phyloP scores from a whole-genome alignment of 2,329 filamentous ascomycete genomes.

The Ceratocystis smalleyi region DNA sequence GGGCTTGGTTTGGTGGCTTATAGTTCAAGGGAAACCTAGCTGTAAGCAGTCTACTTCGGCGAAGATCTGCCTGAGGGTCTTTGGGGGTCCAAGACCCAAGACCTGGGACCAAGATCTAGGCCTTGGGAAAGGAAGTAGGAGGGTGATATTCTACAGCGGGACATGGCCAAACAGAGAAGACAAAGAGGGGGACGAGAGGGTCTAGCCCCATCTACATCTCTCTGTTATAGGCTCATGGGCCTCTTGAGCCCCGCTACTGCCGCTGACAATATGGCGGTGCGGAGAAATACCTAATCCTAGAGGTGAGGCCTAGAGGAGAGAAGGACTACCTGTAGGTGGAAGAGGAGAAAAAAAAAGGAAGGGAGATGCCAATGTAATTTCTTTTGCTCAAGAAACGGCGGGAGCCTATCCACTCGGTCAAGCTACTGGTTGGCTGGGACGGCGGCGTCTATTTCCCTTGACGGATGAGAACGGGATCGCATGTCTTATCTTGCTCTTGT shows the following conservation, averaged over 20 bases:
- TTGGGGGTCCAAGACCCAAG: background rate
- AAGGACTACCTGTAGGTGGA: background rate
- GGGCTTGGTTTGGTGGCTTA: background rate
- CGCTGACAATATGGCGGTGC: background rate
- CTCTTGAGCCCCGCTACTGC: background rate
- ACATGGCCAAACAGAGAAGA: background rate
- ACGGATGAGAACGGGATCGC: background rate
- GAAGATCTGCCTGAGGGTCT: background rate
- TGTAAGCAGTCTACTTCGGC: background rate
- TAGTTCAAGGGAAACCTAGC: background rate
- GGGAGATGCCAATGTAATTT: background rate
- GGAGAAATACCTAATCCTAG: background rate
- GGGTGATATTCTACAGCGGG: background rate
- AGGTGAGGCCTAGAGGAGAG: background rate
- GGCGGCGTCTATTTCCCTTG: no score
- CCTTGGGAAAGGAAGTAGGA: background rate
- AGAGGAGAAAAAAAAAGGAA: background rate
- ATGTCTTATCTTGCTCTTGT: background rate
- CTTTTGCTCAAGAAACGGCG: no score
- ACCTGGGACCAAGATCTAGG: background rate
- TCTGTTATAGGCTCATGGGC: background rate
- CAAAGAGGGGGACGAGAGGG: background rate
- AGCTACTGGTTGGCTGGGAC: no score
- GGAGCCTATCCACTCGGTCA: no score
- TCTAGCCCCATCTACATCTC: background rate